Percentiles rank a stretch among this genome's conserved stretches.
phyloP scores from a whole-genome alignment of 345 rosid genomes.

The Citrus sp. region DNA sequence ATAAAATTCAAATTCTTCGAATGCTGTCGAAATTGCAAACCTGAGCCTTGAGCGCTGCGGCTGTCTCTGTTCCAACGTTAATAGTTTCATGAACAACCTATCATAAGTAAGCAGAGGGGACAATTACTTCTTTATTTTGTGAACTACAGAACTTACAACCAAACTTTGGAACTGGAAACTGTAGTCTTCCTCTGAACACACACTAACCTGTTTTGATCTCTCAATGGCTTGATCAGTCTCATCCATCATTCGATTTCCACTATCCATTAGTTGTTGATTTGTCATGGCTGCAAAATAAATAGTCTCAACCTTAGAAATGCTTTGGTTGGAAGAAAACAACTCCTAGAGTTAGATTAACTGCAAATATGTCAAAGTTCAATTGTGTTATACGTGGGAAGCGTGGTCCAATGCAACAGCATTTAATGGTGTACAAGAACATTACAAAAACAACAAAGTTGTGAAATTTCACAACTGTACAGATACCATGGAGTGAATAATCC shows the following conservation, averaged over 20 bases:
- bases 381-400: background rate
- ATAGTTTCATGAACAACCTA: constrained; percentile 89
- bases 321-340: background rate
- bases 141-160: background rate
- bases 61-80: constrained; percentile 83
- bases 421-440: background rate
- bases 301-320: constrained; percentile 14
- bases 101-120: constrained; percentile 1
- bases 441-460: too few relatives aligned
- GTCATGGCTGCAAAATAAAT: constrained; percentile 65
- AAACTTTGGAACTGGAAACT: background rate
- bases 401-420: background rate
- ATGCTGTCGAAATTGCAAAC: constrained; percentile 32
- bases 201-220: constrained; percentile 66
- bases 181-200: background rate
- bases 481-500: too few relatives aligned
- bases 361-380: background rate
- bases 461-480: background rate
- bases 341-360: background rate
- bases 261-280: constrained; percentile 69
- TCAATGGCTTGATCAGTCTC: constrained; percentile 96
- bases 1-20: background rate
- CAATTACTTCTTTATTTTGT: constrained; percentile 1
- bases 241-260: constrained; percentile 79
- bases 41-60: constrained; percentile 92